Evolutionary conservation across 208 protist species (phyloP).

Genomic region (Lotmaria passim): DNA sequence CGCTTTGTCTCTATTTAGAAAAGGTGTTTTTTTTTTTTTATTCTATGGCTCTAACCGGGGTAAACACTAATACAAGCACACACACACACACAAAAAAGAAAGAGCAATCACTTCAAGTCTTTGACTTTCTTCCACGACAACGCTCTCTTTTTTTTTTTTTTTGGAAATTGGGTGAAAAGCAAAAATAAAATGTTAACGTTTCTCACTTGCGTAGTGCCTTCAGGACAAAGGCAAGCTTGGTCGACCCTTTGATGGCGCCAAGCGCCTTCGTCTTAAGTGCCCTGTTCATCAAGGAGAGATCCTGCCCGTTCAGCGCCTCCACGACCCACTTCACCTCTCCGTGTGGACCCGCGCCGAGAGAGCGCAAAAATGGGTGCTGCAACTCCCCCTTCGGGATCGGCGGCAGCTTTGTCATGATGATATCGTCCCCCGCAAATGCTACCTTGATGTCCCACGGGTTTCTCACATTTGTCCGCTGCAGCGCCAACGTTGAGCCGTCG

Average conservation of each 20-base stretch:
- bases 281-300: slow-evolving; percentile 42
- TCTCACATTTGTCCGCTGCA: slow-evolving; percentile 16
- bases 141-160: too few species aligned
- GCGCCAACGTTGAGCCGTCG: slow-evolving; percentile 18
- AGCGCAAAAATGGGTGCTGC: slow-evolving; percentile 52
- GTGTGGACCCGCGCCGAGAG: slow-evolving; percentile 35
- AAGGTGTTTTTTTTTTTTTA: too few species aligned
- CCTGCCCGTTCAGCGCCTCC: slow-evolving; percentile 64
- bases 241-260: slow-evolving; percentile 51
- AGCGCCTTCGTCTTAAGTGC: slow-evolving; percentile 39
- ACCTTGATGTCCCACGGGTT: slow-evolving; percentile 61
- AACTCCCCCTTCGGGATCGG: slow-evolving; percentile 25
- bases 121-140: too few species aligned
- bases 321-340: slow-evolving; percentile 57
- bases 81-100: too few species aligned
- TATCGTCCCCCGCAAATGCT: slow-evolving; percentile 41
- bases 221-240: slow-evolving; percentile 27
- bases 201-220: slow-evolving; percentile 30
- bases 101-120: too few species aligned
- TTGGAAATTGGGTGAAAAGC: too few species aligned
- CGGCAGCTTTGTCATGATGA: slow-evolving; percentile 55
- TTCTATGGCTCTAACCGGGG: too few species aligned
- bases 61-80: too few species aligned
- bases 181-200: too few species aligned
- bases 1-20: too few species aligned